Evolutionary conservation across 306 rosid genomes (phyloP), one percentile per base, ranked within the genome.

Genomic region (Cicer pinnatifidum): DNA sequence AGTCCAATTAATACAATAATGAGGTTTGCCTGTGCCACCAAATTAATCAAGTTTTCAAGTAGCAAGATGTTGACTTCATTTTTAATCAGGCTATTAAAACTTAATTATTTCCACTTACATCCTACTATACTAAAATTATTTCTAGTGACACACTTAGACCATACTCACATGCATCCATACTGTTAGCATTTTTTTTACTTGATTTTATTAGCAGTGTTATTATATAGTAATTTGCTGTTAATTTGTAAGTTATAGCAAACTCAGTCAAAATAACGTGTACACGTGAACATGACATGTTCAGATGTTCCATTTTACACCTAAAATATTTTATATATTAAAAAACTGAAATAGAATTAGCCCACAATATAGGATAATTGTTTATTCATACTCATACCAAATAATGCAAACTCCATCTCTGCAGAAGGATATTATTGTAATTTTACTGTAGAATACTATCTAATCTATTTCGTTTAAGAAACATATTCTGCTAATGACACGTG

Each of bases 281-380:
- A 38, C 19, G 40, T 35, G 58, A 53, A 66, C 68, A 33, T 37
- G 65, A 5, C 44, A 59, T 59, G 66, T 59, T 59, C 44, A 59
- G 9, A 59, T 59, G 63, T 78, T 78, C 77, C 38, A 41, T 50
- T 51, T 38, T 35, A 37, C 53, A 60, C 38, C 33, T n/a, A 37
- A 47, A 48, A 39, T 38, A 60, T 20, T 59, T 53, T 43, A 45
- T 9, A 4, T 5, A 67, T 66, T 20, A 15, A 48, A 19, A 50
- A 51, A 78, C 11, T 15, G 59, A 78, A 71, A 3, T 12, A 9
- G 11, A 12, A 75, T 64, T 61, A 39, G 12, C 5, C 71, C 52
- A 48, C 41, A 50, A 38, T 5, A 38, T 5, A 50, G 35, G 17
- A 51, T 9, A 56, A 1, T 19, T 51, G 20, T 77, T 51, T 73